Base-by-base conservation (phyloP, 2,329 filamentous ascomycete genomes). In the Claviceps maximensis region DNA sequence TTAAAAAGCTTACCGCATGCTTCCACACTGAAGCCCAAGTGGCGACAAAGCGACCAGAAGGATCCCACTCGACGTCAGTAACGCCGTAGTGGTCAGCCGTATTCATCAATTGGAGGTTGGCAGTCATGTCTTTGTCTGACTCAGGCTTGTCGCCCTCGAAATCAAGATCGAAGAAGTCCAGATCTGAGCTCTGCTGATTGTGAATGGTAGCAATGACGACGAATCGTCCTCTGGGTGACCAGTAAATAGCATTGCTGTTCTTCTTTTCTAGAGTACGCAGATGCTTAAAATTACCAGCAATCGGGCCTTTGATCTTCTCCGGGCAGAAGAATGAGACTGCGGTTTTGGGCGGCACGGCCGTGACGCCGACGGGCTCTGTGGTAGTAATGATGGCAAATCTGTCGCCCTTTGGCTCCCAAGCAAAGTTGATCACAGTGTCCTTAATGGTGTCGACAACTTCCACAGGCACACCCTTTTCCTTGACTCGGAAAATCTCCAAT, bases 211-310 rank as follows among this genome's bases (percentile, higher is more conserved):
- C 93, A 53, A 98, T 83, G 47, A 97, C 84, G 40, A 97, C 91
- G 65, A 98, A 98, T 49, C 93, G 85, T 52, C 93, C 93, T 69
- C 85, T 88, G 25, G 93, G 93, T 21, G 89, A 95, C 93, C 93
- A 98, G 82, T 97, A 97, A 65, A 98, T 98, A 59, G 88, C 90
- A 66, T 98, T 98, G 80, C 87, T 95, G 74, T 94, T 97, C 83
- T 97, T 97, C 83, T 97, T 97, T 63, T 98, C 93, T 53, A 95
- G 77, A 9, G 90, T 97, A 58, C 89, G 84, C 60, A 97, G 84
- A 67, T 94, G 88, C 76, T 91, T 94, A 80, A 97, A 98, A 77
- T 95, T 96, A 58, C 93, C 93, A 36, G 87, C 77, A 25, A 79
- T 77, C 51, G 80, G 67, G 29, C 79, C 88, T 80, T 97, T 98